phyloP scores from a whole-genome alignment of 2,329 filamentous ascomycete genomes.

The Albophoma yamanashiensis region DNA sequence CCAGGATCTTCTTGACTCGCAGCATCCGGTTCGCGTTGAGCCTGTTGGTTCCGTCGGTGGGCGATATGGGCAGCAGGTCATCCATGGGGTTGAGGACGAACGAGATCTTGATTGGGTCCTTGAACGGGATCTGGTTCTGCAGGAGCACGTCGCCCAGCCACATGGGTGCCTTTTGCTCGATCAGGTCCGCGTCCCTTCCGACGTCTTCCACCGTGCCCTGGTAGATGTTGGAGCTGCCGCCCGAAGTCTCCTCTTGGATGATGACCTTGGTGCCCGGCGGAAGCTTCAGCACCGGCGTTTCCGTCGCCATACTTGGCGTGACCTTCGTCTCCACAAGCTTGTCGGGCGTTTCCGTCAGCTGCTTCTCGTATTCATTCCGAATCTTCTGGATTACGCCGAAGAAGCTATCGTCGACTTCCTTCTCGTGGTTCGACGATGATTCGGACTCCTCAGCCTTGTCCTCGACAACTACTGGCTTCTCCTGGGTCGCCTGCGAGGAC shows the following conservation, averaged over 20 bases:
- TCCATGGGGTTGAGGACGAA: constrained; percentile 81
- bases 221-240: constrained; percentile 75
- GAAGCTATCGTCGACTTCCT: constrained; percentile 66
- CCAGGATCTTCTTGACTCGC: constrained; percentile 84
- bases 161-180: constrained; percentile 79
- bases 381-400: constrained; percentile 63
- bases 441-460: constrained; percentile 66
- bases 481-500: constrained; percentile 44
- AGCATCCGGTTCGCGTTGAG: constrained; percentile 97
- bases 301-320: constrained; percentile 57
- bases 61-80: constrained; percentile 61
- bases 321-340: constrained; percentile 50
- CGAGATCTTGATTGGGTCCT: constrained; percentile 94
- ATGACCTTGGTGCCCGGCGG: constrained; percentile 57
- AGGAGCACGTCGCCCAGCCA: constrained; percentile 89
- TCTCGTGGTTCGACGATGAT: constrained; percentile 54
- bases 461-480: constrained; percentile 63
- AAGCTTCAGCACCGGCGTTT: constrained; percentile 67
- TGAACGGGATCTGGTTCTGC: constrained; percentile 68
- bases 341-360: constrained; percentile 43
- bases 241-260: constrained; percentile 56
- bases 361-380: constrained; percentile 61
- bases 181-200: constrained; percentile 65
- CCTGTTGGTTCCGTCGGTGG: constrained; percentile 72
- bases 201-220: constrained; percentile 75